Percentiles rank a stretch among this genome's conserved stretches.
These are phyloP conservation scores for Pulveroboletus sp. DNA, from an alignment of 768 basidiomycete species.

Conservation along the genomic window DNA sequence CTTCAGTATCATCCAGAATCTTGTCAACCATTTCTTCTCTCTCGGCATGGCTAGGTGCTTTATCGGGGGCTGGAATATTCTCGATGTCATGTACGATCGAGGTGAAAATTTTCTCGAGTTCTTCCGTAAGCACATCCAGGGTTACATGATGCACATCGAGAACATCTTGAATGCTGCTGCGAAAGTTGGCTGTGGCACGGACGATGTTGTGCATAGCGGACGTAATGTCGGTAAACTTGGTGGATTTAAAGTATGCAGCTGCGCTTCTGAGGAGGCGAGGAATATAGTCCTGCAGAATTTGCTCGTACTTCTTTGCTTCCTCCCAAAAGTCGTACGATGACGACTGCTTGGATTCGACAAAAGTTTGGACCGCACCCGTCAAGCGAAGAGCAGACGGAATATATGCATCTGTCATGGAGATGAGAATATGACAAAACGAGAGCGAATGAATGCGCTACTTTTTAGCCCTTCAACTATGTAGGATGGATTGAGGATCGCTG, in stretches of 20 bases:
- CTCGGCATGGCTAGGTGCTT: conserved; percentile 5
- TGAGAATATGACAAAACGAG: background rate
- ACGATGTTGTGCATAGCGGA: conserved; percentile 10
- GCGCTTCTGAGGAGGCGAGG: conserved; percentile 5
- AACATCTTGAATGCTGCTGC: conserved; percentile 3
- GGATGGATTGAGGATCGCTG: background rate
- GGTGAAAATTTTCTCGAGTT: conserved; percentile 16
- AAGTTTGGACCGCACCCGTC: background rate
- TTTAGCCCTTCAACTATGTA: background rate
- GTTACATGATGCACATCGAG: conserved; percentile 7
- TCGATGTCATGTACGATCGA: background rate
- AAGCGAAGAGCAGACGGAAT: background rate
- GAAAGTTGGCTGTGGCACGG: conserved; percentile 11
- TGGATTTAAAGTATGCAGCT: conserved; percentile 1
- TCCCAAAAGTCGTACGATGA: conserved; percentile 14
- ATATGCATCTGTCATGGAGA: background rate
- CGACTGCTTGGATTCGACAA: background rate
- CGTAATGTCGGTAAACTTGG: conserved; percentile 1
- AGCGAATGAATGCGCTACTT: background rate
- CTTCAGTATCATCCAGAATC: conserved; percentile 1
- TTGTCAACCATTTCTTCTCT: conserved; percentile 5
- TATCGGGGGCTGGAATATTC: background rate
- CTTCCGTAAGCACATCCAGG: conserved; percentile 3
- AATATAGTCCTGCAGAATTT: conserved; percentile 1
- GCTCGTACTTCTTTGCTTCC: background rate